Conservation (phyloP, 2,329 filamentous ascomycete genomes). For the Xylariaceae sp. region DNA sequence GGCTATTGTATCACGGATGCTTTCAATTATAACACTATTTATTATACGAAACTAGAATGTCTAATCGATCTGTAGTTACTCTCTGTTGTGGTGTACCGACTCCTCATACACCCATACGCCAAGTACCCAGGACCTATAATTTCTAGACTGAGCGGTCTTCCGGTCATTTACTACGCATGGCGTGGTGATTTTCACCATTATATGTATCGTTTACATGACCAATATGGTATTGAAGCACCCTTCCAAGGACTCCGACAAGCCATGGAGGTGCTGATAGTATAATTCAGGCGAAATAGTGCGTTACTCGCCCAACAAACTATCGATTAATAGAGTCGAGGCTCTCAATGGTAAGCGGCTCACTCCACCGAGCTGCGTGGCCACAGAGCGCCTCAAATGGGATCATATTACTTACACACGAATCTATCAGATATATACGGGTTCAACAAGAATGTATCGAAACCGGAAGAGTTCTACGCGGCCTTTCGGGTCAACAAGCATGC, state of each 20-base stretch:
- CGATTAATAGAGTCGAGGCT: conserved; percentile 14
- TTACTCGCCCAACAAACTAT: conserved; percentile 15
- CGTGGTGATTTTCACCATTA: background rate
- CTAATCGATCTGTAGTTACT: background rate
- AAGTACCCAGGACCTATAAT: background rate
- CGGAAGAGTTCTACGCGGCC: conserved; percentile 17
- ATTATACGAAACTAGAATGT: too few species aligned
- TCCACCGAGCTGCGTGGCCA: too few species aligned
- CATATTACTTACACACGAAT: too few species aligned
- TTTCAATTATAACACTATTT: too few species aligned
- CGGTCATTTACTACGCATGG: background rate
- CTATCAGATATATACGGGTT: conserved; percentile 18
- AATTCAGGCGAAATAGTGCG: conserved; percentile 23
- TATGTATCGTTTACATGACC: background rate
- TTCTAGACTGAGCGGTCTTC: background rate
- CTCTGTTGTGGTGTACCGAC: background rate
- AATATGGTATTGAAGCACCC: background rate
- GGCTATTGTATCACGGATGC: too few species aligned
- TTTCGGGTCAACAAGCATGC: conserved; percentile 17
- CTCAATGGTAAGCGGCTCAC: too few species aligned
- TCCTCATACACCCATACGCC: background rate
- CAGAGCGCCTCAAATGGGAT: too few species aligned
- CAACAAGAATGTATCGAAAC: conserved; percentile 21
- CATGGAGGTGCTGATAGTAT: background rate
- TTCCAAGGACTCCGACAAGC: too few species aligned